phyloP scores from a whole-genome alignment of 805 yeast species.

The Henningerozyma blattae region DNA sequence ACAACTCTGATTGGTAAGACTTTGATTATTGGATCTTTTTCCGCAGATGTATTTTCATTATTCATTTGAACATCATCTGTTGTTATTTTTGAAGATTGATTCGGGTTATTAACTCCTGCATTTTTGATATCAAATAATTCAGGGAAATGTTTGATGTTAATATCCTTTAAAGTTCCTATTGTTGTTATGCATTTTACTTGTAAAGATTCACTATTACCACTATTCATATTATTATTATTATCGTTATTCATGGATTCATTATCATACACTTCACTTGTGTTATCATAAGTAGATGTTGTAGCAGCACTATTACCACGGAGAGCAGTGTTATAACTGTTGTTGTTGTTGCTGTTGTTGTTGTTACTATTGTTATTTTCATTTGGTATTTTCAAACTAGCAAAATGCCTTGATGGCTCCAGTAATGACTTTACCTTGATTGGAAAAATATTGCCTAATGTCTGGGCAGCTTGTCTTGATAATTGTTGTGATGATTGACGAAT shows the following conservation, averaged over 20 bases:
- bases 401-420: slow-evolving; percentile 82
- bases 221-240: no score
- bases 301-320: not conserved
- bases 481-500: slow-evolving; percentile 69
- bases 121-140: slow-evolving; percentile 13
- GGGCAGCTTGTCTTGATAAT: slow-evolving; percentile 72
- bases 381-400: slow-evolving; percentile 76
- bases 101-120: slow-evolving; percentile 2
- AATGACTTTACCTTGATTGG: slow-evolving; percentile 70
- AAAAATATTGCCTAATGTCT: slow-evolving; percentile 75
- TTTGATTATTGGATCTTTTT: no score
- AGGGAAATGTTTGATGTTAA: slow-evolving; percentile 19
- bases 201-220: no score
- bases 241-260: no score
- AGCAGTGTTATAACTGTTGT: not conserved
- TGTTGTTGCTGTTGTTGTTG: not conserved
- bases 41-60: no score
- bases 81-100: no score
- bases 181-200: slow-evolving; percentile 13
- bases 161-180: slow-evolving; percentile 26
- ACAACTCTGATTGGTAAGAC: slow-evolving; percentile 47
- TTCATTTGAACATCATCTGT: no score
- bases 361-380: slow-evolving; percentile 9
- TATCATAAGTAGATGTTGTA: not conserved
- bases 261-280: not conserved